These are phyloP conservation scores for Rhynchospora breviuscula DNA, from an alignment of 176 grass and related monocot genomes.

Conservation along the genomic window DNA sequence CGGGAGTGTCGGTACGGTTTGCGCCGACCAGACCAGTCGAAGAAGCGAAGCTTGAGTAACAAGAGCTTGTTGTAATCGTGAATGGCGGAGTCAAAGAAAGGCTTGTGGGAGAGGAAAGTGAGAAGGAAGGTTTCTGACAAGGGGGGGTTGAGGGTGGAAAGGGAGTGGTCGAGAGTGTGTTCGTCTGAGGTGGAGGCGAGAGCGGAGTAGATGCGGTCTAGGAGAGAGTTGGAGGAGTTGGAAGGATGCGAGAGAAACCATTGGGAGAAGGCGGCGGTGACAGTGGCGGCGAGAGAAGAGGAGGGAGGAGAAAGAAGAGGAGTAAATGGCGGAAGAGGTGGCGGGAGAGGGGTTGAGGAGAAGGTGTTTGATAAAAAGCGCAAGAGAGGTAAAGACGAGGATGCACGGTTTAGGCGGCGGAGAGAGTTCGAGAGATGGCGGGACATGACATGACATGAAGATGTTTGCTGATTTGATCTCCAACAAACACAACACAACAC, in stretches of 20 bases:
- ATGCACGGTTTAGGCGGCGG: not conserved
- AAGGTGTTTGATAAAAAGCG: constrained; percentile 27
- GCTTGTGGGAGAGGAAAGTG: constrained; percentile 40
- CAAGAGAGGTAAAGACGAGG: constrained; percentile 1
- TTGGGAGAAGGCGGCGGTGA: constrained; percentile 45
- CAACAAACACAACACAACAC: no score
- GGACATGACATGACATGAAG: not conserved
- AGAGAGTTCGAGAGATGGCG: not conserved
- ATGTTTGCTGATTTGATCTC: no score
- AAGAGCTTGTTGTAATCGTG: constrained; percentile 30
- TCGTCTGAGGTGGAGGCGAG: constrained; percentile 40
- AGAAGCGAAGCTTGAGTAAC: constrained; percentile 71
- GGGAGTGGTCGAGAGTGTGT: constrained; percentile 32
- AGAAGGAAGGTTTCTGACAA: constrained; percentile 57
- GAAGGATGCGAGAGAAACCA: constrained; percentile 48
- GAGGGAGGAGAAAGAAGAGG: constrained; percentile 11
- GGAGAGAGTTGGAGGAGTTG: constrained; percentile 17
- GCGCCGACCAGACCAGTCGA: constrained; percentile 73
- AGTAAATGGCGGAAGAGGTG: not conserved
- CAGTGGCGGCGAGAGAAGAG: constrained; percentile 13
- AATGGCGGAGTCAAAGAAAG: constrained; percentile 21
- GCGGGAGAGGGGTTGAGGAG: not conserved
- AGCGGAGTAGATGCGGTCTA: constrained; percentile 69
- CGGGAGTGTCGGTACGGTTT: constrained; percentile 55
- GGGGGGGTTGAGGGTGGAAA: constrained; percentile 27